A percentile compares a stretch with the other conserved stretches of the same genome.
Evolutionary conservation across 2,329 filamentous ascomycete genomes (phyloP).

Genomic region (Clarireedia monteithiana): DNA sequence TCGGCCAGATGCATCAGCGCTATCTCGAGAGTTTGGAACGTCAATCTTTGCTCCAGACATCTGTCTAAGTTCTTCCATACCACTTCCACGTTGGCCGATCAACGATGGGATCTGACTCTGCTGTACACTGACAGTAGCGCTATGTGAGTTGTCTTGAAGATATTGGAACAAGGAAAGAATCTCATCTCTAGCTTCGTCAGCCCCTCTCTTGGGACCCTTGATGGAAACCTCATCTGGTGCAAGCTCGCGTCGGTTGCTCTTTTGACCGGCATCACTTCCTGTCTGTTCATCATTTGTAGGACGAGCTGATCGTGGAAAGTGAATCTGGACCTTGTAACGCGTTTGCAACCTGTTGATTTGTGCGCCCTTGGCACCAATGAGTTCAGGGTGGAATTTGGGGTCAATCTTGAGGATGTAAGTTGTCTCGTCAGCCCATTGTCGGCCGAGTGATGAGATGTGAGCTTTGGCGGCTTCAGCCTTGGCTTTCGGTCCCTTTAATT

Average conservation of each 20-base stretch:
- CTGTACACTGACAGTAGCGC: constrained; percentile 73
- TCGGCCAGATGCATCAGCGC: constrained; percentile 53
- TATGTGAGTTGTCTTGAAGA: constrained; percentile 78
- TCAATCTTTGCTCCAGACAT: constrained; percentile 84
- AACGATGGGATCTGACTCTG: constrained; percentile 89
- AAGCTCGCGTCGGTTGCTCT: constrained; percentile 61
- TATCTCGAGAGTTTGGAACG: constrained; percentile 73
- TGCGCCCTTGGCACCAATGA: constrained; percentile 81
- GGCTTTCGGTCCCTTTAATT: constrained; percentile 90
- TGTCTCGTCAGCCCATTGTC: constrained; percentile 83
- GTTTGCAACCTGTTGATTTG: constrained; percentile 90
- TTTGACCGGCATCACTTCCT: constrained; percentile 60
- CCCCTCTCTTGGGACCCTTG: constrained; percentile 85
- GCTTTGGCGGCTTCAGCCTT: constrained; percentile 84
- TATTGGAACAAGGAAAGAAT: constrained; percentile 84
- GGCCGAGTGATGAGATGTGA: constrained; percentile 71
- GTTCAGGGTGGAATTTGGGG: constrained; percentile 85
- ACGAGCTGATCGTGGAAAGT: constrained; percentile 72
- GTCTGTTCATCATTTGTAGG: constrained; percentile 61
- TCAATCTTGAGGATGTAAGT: constrained; percentile 84
- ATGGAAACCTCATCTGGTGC: constrained; percentile 82
- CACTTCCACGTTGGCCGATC: constrained; percentile 83
- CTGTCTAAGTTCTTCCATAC: constrained; percentile 83
- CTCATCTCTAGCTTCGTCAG: constrained; percentile 86
- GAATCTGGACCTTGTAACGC: constrained; percentile 88